Conservation (phyloP, 495 filamentous ascomycete genomes). For the Parachaetomium inaequale region DNA sequence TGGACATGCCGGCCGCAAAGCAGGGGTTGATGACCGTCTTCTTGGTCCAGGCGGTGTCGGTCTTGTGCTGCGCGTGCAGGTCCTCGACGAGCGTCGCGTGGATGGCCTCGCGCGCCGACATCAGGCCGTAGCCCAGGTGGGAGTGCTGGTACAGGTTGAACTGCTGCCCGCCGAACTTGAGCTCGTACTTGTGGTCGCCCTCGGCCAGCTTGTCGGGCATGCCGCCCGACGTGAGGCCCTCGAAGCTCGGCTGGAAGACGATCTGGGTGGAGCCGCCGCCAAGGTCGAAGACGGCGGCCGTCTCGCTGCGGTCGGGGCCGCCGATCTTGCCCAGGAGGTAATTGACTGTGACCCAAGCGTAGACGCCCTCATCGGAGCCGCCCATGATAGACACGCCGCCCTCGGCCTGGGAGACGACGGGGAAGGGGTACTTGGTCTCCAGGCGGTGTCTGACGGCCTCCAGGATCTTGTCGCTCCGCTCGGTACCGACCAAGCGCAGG, state of each 20-base stretch:
- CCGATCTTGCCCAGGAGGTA: constrained; percentile 98
- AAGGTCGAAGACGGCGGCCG: constrained; percentile 92
- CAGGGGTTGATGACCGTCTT: constrained; percentile 81
- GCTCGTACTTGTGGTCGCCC: constrained; percentile 94
- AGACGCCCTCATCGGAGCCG: constrained; percentile 93
- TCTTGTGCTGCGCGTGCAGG: constrained; percentile 50
- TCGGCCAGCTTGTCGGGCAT: constrained; percentile 83
- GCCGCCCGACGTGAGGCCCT: constrained; percentile 62
- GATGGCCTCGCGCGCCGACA: constrained; percentile 84
- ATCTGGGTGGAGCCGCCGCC: constrained; percentile 97
- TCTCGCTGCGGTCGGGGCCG: constrained; percentile 80
- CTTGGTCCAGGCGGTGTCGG: constrained; percentile 50
- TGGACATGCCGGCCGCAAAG: constrained; percentile 73
- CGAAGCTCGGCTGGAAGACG: constrained; percentile 95
- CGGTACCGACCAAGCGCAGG: constrained; percentile 75
- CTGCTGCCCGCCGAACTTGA: constrained; percentile 83
- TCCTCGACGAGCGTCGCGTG: constrained; percentile 67
- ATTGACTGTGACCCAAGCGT: constrained; percentile 98
- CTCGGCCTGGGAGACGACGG: constrained; percentile 78
- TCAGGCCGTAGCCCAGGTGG: constrained; percentile 94
- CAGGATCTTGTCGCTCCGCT: constrained; percentile 77
- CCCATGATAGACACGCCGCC: constrained; percentile 94
- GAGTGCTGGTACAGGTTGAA: constrained; percentile 98
- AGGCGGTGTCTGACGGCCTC: constrained; percentile 77
- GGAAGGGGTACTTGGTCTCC: constrained; percentile 91